Conservation (phyloP, 331 rosid genomes). For the Quercus tomentella region DNA sequence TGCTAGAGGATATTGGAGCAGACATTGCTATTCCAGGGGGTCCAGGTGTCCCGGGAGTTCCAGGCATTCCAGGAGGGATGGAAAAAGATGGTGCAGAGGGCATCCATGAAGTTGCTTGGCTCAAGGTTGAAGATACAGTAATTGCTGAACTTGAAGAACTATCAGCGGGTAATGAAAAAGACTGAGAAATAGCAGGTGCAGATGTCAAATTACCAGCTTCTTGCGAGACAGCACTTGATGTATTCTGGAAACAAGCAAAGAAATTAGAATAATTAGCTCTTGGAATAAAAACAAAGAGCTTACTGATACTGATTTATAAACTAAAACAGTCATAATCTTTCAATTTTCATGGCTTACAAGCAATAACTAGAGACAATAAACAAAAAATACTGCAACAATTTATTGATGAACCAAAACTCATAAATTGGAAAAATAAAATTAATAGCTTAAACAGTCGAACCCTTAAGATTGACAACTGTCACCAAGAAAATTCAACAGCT, state of each 20-base stretch:
- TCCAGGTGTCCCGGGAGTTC: constrained; percentile 57
- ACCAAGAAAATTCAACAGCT: background rate
- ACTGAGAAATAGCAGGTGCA: constrained; percentile 36
- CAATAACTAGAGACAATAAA: background rate
- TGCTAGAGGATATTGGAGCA: constrained; percentile 33
- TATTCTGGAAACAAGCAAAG: constrained; percentile 40
- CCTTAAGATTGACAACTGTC: background rate
- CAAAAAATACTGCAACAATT: background rate
- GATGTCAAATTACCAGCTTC: constrained; percentile 44
- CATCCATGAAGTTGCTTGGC: constrained; percentile 47
- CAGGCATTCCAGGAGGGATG: constrained; percentile 39
- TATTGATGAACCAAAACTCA: background rate
- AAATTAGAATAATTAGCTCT: constrained; percentile 11
- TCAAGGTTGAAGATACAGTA: constrained; percentile 38
- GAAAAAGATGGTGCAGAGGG: constrained; percentile 45
- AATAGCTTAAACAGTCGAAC: background rate
- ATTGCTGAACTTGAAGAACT: constrained; percentile 36
- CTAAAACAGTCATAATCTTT: background rate
- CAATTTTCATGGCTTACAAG: background rate
- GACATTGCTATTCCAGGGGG: constrained; percentile 65
- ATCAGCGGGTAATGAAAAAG: constrained; percentile 32
- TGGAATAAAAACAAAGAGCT: background rate
- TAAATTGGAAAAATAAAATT: background rate
- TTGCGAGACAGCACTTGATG: constrained; percentile 30
- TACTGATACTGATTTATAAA: background rate